Evolutionary conservation across 768 basidiomycete genomes (phyloP).

Genomic region (Rhizopogon salebrosus): DNA sequence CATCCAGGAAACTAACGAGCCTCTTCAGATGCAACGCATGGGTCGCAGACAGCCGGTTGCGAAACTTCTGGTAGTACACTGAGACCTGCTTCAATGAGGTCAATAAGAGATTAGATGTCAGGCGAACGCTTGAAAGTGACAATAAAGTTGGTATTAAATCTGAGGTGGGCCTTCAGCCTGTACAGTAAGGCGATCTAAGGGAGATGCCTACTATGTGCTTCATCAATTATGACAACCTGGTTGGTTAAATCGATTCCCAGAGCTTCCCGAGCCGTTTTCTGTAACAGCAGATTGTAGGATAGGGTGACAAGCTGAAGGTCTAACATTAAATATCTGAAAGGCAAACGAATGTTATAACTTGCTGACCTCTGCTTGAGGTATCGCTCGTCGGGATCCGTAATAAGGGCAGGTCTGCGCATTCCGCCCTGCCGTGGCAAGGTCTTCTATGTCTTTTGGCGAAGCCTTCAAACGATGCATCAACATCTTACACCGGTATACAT

Average conservation of each 20-base stretch:
- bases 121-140: slow-evolving; percentile 70
- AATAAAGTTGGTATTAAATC: slow-evolving; percentile 89
- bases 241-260: slow-evolving; percentile 80
- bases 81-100: slow-evolving; percentile 71
- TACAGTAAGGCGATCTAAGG: not conserved
- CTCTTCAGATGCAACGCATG: slow-evolving; percentile 82
- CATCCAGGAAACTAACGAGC: slow-evolving; percentile 66
- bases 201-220: slow-evolving; percentile 81
- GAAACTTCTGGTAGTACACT: slow-evolving; percentile 73
- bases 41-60: slow-evolving; percentile 61
- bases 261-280: slow-evolving; percentile 78
- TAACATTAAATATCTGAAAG: not conserved
- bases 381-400: slow-evolving; percentile 84
- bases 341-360: not conserved
- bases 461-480: slow-evolving; percentile 43
- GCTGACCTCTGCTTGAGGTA: slow-evolving; percentile 83
- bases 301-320: slow-evolving; percentile 71
- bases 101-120: slow-evolving; percentile 52
- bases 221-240: slow-evolving; percentile 89
- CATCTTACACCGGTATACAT: not conserved
- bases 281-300: slow-evolving; percentile 89
- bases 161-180: slow-evolving; percentile 22
- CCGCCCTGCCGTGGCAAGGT: slow-evolving; percentile 71
- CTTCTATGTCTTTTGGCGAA: slow-evolving; percentile 90
- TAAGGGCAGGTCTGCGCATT: slow-evolving; percentile 79